Conservation (phyloP, 495 filamentous ascomycete genomes). For the Aspergillus nidulans region DNA sequence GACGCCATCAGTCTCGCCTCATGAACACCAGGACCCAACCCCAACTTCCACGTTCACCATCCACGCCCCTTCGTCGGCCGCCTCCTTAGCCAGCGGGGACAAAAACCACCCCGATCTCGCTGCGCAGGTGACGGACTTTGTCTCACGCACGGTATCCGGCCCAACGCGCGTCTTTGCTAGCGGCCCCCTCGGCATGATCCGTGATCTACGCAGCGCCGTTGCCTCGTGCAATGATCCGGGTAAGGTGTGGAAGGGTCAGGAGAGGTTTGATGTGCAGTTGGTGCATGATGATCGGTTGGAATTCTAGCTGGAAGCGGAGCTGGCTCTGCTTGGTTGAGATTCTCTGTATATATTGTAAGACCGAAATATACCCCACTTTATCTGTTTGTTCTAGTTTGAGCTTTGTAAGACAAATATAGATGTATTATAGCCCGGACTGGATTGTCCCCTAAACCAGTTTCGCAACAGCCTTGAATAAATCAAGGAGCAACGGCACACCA, state of each 20-base stretch:
- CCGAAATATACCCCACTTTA: too few relatives aligned
- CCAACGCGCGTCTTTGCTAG: slow-evolving; percentile 56
- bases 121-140: slow-evolving; percentile 25
- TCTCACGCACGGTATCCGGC: slow-evolving; percentile 27
- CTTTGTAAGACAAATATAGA: too few relatives aligned
- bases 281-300: slow-evolving; percentile 50
- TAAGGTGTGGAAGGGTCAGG: slow-evolving; percentile 52
- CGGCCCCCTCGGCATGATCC: slow-evolving; percentile 57
- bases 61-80: not conserved
- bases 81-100: not conserved
- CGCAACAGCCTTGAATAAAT: too few relatives aligned
- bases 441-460: too few relatives aligned
- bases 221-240: slow-evolving; percentile 45
- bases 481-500: too few relatives aligned
- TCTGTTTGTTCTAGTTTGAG: too few relatives aligned
- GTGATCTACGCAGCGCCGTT: slow-evolving; percentile 50
- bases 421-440: too few relatives aligned
- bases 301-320: slow-evolving; percentile 7
- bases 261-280: slow-evolving; percentile 51
- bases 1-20: not conserved
- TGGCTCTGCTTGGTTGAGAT: not conserved
- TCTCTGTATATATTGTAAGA: not conserved
- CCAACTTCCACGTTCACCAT: slow-evolving; percentile 1
- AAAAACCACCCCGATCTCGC: slow-evolving; percentile 24
- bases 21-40: not conserved